A percentile compares a stretch with the other conserved stretches of the same genome.
These are phyloP conservation scores for Fulvia fulva DNA, from an alignment of 2,329 filamentous ascomycete species.

Conservation along the genomic window DNA sequence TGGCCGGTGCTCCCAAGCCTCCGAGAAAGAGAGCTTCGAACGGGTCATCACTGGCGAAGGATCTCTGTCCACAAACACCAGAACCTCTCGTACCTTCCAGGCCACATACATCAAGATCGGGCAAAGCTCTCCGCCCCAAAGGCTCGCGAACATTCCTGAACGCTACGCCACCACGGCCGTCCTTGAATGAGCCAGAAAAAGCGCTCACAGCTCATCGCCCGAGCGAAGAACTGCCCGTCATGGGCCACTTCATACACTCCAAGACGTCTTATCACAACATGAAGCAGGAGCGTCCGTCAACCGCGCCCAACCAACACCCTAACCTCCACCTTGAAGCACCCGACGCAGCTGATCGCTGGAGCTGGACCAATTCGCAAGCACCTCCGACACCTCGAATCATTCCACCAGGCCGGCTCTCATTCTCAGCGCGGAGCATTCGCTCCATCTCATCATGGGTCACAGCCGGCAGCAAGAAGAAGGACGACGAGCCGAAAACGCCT, in stretches of 20 bases:
- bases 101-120: background rate
- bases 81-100: background rate
- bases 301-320: background rate
- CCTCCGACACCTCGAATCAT: conserved; percentile 25
- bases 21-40: background rate
- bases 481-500: background rate
- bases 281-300: background rate
- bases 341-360: conserved; percentile 20
- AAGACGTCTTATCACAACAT: background rate
- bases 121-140: background rate
- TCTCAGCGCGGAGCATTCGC: conserved; percentile 2
- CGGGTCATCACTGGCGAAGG: background rate
- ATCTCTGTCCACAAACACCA: background rate
- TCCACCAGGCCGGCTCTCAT: conserved; percentile 2
- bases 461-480: background rate
- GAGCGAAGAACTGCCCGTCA: background rate
- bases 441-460: conserved; percentile 12
- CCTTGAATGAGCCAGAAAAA: background rate
- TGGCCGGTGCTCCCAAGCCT: background rate
- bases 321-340: background rate
- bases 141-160: background rate
- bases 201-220: background rate
- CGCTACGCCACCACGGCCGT: background rate
- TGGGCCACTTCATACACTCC: background rate
- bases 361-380: conserved; percentile 29